phyloP scores from a whole-genome alignment of 495 filamentous ascomycete species.

The Aspergillus conjunctus region DNA sequence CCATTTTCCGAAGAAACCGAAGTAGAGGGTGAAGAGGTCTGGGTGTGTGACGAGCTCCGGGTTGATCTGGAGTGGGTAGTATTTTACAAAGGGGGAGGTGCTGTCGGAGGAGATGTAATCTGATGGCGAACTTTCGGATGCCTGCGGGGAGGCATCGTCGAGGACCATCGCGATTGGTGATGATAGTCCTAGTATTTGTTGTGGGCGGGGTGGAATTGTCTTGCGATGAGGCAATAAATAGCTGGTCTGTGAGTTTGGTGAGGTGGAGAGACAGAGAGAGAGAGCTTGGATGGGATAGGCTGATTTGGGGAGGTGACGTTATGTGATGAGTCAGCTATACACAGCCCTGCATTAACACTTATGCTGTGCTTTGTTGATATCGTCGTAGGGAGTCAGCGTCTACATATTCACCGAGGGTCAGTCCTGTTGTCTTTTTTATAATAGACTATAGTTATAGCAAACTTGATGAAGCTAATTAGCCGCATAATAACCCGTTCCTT shows the following conservation, averaged over 20 bases:
- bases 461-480: too few species aligned
- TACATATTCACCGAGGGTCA: too few species aligned
- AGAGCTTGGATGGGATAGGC: not conserved
- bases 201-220: not conserved
- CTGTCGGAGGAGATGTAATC: not conserved
- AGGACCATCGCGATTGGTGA: slow-evolving; percentile 6
- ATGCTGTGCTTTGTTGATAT: too few species aligned
- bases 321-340: slow-evolving; percentile 3
- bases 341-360: not conserved
- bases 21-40: slow-evolving; percentile 32
- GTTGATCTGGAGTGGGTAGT: slow-evolving; percentile 12
- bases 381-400: too few species aligned
- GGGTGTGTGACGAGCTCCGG: slow-evolving; percentile 19
- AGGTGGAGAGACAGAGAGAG: too few species aligned
- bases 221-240: not conserved
- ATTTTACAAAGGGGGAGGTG: slow-evolving; percentile 16
- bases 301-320: slow-evolving; percentile 5
- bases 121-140: slow-evolving; percentile 4
- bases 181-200: not conserved
- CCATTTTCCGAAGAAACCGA: slow-evolving; percentile 33
- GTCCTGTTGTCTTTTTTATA: too few species aligned
- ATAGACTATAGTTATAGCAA: too few species aligned
- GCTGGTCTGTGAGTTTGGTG: too few species aligned
- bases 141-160: slow-evolving; percentile 29
- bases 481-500: not conserved